Evolutionary conservation across 345 rosid genomes (phyloP), one percentile per base, ranked within the genome.

Genomic region (Luvunga scandens): DNA sequence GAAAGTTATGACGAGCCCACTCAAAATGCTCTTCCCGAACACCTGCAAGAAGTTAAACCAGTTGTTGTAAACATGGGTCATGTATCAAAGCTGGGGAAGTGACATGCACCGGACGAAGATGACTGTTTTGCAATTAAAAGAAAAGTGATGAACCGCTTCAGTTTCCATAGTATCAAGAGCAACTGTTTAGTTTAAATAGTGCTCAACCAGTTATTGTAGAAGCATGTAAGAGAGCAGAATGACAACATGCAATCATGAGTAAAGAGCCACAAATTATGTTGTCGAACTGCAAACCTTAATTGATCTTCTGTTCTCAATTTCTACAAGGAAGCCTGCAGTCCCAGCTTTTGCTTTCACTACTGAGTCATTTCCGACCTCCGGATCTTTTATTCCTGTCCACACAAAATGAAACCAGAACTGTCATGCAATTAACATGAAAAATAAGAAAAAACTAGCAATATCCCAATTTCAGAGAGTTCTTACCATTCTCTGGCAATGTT

Each of bases 271-370:
- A n/a, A 39, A 50, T 30, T 12, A 75, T 31, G 19, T 45, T 34
- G 76, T 73, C 67, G 77, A 81, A 69, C 9, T 78, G 77, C 76
- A 33, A 80, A 92, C 97, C 92, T 94, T 94, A 56, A 94, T 94
- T 16, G 93, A 83, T 81, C 94, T 87, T 82, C 77, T 85, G 36
- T 88, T 87, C 84, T 94, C 96, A 38, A 94, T 88, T 80, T 88
- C 89, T 8, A 92, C 30, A 25, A 91, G 89, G 82, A 85, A 92
- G 72, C 78, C 83, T 25, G 89, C 91, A 0, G 89, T 90, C 79
- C 91, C 94, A 36, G 84, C 86, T 80, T 86, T 82, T 28, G 85
- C 83, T 80, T 85, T 89, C 36, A 48, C 79, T 63, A 66, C 42
- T 22, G 56, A 56, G 61, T 55, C 79, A 19, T 80, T 82, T 50